These are phyloP conservation scores for Balakata baccata DNA, from an alignment of 345 rosid genomes.

Conservation along the genomic window DNA sequence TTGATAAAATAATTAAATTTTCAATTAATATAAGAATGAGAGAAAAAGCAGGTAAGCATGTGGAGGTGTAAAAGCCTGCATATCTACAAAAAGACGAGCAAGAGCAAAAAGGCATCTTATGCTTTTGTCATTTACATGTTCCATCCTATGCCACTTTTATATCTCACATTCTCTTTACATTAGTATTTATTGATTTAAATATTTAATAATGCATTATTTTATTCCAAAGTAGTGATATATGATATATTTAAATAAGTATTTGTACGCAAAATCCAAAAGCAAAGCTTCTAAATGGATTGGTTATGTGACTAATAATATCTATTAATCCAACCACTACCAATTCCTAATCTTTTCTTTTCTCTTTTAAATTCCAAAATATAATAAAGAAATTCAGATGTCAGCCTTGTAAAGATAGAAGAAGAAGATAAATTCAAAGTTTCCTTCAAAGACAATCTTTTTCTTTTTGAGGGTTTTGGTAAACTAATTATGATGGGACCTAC, in stretches of 20 bases:
- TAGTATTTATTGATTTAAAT: neutral
- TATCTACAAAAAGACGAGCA: slow-evolving; percentile 23
- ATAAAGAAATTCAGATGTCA: slow-evolving; percentile 20
- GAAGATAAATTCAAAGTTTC: neutral
- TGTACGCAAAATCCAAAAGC: neutral
- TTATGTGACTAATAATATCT: neutral
- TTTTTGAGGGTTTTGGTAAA: slow-evolving; percentile 13
- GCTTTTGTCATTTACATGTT: slow-evolving; percentile 39
- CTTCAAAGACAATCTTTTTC: slow-evolving; percentile 10
- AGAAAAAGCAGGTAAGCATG: slow-evolving; percentile 29
- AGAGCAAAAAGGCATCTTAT: slow-evolving; percentile 5
- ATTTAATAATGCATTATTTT: neutral
- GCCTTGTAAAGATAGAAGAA: neutral
- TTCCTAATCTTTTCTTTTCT: neutral
- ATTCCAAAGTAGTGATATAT: neutral
- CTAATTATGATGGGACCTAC: neutral
- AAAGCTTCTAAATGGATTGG: neutral
- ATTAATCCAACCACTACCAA: slow-evolving; percentile 1
- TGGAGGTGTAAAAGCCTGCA: slow-evolving; percentile 34
- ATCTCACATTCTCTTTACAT: slow-evolving; percentile 10
- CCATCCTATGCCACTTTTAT: slow-evolving; percentile 7
- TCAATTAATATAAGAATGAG: neutral
- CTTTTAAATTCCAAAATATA: too few relatives aligned
- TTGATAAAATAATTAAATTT: slow-evolving; percentile 4
- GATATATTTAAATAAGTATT: too few relatives aligned